A percentile compares a stretch with the other conserved stretches of the same genome.
Evolutionary conservation across 345 rosid genomes (phyloP).

Genomic region (Citrus mangshanensis): DNA sequence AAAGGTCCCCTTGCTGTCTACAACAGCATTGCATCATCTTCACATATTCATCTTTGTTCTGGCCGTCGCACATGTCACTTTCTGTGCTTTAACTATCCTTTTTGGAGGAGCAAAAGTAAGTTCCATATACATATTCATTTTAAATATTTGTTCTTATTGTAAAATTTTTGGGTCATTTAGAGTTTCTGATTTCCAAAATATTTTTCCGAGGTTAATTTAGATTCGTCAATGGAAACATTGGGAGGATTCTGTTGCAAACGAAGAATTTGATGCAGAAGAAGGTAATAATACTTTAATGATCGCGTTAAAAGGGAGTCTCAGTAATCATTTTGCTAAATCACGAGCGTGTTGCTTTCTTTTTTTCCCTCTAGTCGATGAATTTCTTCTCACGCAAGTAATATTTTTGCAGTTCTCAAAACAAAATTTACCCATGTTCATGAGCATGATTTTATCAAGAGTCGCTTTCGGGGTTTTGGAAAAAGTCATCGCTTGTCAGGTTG

Average conservation of each 20-base stretch:
- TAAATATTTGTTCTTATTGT: background rate
- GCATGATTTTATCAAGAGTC: conserved; percentile 65
- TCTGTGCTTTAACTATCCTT: conserved; percentile 74
- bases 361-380: background rate
- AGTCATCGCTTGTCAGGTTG: conserved; percentile 47
- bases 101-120: conserved; percentile 72
- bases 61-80: conserved; percentile 64
- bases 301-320: too few relatives aligned
- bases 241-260: conserved; percentile 43
- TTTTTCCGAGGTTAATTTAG: conserved; percentile 21
- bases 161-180: background rate
- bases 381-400: background rate
- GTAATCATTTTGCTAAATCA: too few relatives aligned
- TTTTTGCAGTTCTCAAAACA: conserved; percentile 33
- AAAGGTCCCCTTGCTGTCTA: conserved; percentile 55
- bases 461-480: conserved; percentile 72
- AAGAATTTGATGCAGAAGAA: conserved; percentile 26
- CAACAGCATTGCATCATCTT: conserved; percentile 72
- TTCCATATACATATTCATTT: background rate
- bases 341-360: too few relatives aligned
- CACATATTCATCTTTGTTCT: conserved; percentile 82
- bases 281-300: conserved; percentile 20
- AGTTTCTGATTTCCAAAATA: background rate
- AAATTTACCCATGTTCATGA: conserved; percentile 56
- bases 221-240: conserved; percentile 62